These are phyloP conservation scores for Panicum hallii DNA, from an alignment of 202 grass and related monocot genomes.

Conservation along the genomic window DNA sequence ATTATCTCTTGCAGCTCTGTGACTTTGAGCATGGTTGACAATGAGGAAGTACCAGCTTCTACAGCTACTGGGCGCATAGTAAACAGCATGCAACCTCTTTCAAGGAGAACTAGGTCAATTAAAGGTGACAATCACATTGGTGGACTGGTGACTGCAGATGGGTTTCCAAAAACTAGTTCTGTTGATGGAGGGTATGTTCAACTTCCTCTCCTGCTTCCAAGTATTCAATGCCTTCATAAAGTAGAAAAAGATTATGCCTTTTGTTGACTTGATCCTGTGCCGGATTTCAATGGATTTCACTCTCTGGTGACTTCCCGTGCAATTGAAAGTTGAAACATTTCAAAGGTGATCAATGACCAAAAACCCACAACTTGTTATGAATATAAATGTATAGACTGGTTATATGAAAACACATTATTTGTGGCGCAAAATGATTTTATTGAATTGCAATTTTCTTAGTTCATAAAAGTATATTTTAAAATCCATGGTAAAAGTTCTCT, in stretches of 20 bases:
- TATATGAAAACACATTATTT: not conserved
- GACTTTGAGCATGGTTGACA: slow-evolving; percentile 67
- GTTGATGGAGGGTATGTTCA: slow-evolving; percentile 78
- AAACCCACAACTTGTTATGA: not conserved
- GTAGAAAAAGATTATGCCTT: slow-evolving; percentile 7
- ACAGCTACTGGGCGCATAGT: slow-evolving; percentile 53
- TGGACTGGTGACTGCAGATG: slow-evolving; percentile 49
- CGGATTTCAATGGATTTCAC: slow-evolving; percentile 23
- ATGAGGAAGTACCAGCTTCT: slow-evolving; percentile 66
- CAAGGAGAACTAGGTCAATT: slow-evolving; percentile 79
- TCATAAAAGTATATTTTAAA: slow-evolving; percentile 11
- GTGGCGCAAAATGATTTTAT: not conserved
- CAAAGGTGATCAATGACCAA: not conserved
- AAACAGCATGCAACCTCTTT: slow-evolving; percentile 69
- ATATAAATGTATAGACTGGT: not conserved
- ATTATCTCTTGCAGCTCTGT: slow-evolving; percentile 60
- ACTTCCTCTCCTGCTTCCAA: slow-evolving; percentile 29
- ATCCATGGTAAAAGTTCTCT: not conserved
- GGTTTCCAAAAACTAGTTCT: slow-evolving; percentile 66
- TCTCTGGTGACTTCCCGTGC: not conserved
- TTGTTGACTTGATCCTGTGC: slow-evolving; percentile 21
- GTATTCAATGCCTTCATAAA: not conserved
- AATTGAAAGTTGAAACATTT: not conserved
- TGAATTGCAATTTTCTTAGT: slow-evolving; percentile 15
- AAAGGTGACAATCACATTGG: slow-evolving; percentile 73